A percentile compares a stretch with the other conserved stretches of the same genome.
Evolutionary conservation across 2,329 filamentous ascomycete genomes (phyloP).

Genomic region (Neonectria sp.): DNA sequence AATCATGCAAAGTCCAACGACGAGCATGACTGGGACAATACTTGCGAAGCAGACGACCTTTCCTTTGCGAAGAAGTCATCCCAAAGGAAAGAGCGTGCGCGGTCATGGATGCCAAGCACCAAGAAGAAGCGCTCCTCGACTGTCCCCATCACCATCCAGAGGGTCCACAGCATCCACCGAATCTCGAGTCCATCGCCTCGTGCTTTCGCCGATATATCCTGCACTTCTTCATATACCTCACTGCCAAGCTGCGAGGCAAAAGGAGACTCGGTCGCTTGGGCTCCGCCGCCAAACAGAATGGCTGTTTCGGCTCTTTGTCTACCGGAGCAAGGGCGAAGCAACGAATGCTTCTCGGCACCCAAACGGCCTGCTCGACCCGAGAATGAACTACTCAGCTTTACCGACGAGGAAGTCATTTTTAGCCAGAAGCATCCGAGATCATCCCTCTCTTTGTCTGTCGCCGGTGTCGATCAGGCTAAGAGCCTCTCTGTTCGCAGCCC

Average conservation of each 20-base stretch:
- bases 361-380: slow-evolving; percentile 42
- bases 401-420: slow-evolving; percentile 24
- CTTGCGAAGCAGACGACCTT: slow-evolving; percentile 40
- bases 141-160: slow-evolving; percentile 51
- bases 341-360: slow-evolving; percentile 38
- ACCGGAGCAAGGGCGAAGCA: slow-evolving; percentile 40
- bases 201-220: slow-evolving; percentile 54
- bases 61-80: slow-evolving; percentile 35
- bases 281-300: slow-evolving; percentile 43
- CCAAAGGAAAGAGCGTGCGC: slow-evolving; percentile 35
- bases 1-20: slow-evolving; percentile 32
- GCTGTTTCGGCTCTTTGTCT: slow-evolving; percentile 54
- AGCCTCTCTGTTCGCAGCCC: slow-evolving; percentile 23
- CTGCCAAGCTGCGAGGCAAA: slow-evolving; percentile 61
- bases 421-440: slow-evolving; percentile 25
- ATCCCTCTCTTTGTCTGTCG: slow-evolving; percentile 45
- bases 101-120: slow-evolving; percentile 43
- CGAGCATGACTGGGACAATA: slow-evolving; percentile 33
- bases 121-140: slow-evolving; percentile 35
- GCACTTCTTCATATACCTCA: slow-evolving; percentile 60
- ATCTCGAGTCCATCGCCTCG: slow-evolving; percentile 56
- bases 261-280: slow-evolving; percentile 49
- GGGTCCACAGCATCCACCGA: slow-evolving; percentile 57
- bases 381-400: slow-evolving; percentile 33
- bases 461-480: slow-evolving; percentile 33